phyloP scores from a whole-genome alignment of 2,329 filamentous ascomycete genomes.

The Aspergillus sp. region DNA sequence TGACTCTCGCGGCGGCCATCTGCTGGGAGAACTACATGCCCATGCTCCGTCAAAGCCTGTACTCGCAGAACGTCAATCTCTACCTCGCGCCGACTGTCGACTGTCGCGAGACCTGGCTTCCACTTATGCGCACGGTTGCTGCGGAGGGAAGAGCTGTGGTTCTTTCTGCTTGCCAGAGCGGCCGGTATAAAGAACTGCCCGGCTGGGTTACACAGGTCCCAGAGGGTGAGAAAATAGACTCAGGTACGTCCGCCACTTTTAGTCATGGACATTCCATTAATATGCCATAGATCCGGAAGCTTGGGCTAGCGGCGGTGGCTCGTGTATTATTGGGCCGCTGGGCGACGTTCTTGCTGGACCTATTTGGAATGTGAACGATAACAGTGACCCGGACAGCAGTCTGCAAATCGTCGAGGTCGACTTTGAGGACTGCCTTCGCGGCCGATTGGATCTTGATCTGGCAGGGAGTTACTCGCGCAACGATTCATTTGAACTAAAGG shows the following conservation, averaged over 20 bases:
- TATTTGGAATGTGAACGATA: slow-evolving; percentile 66
- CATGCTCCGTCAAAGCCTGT: slow-evolving; percentile 76
- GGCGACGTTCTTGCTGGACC: slow-evolving; percentile 80
- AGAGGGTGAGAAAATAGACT: slow-evolving; percentile 8
- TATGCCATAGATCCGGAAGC: slow-evolving; percentile 8
- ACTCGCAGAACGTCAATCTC: slow-evolving; percentile 86
- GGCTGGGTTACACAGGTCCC: slow-evolving; percentile 51
- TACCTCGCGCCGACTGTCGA: slow-evolving; percentile 92
- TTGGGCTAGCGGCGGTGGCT: slow-evolving; percentile 73
- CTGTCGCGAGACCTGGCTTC: slow-evolving; percentile 75
- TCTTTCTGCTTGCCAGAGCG: slow-evolving; percentile 80
- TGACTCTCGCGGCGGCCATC: slow-evolving; percentile 83
- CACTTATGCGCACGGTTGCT: slow-evolving; percentile 78
- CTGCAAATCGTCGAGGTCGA: slow-evolving; percentile 71
- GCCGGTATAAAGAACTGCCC: slow-evolving; percentile 59
- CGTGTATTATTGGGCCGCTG: slow-evolving; percentile 74
- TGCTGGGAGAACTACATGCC: slow-evolving; percentile 99
- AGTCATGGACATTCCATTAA: not conserved
- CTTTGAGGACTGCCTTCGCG: slow-evolving; percentile 82
- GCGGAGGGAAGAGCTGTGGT: slow-evolving; percentile 84
- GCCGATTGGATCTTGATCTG: slow-evolving; percentile 78
- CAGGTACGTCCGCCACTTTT: not conserved
- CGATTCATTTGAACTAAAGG: slow-evolving; percentile 61
- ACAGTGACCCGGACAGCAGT: slow-evolving; percentile 30
- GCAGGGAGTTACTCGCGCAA: slow-evolving; percentile 82